Evolutionary conservation across 2,329 filamentous ascomycete genomes (phyloP).

Genomic region (Fusarium xyrophilum): DNA sequence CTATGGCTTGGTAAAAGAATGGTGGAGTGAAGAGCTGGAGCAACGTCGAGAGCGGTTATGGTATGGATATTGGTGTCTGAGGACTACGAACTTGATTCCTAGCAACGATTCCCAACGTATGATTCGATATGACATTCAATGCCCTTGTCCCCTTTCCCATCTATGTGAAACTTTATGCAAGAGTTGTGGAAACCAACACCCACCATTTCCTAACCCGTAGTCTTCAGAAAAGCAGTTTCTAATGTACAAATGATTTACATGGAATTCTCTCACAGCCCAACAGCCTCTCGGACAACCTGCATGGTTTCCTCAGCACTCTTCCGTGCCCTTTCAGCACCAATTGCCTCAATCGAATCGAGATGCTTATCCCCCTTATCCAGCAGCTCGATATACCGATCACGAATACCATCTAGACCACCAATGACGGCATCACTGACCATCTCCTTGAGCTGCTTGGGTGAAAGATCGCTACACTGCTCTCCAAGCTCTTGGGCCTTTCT

Average conservation of each 20-base stretch:
- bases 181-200: background rate
- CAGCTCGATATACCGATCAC: conserved; percentile 62
- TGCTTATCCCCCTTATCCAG: conserved; percentile 56
- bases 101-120: background rate
- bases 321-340: conserved; percentile 68
- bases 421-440: conserved; percentile 66
- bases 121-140: background rate
- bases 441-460: conserved; percentile 53
- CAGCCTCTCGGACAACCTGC: conserved; percentile 57
- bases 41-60: background rate
- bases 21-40: background rate
- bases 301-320: conserved; percentile 67
- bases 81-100: background rate
- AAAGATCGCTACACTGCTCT: conserved; percentile 47
- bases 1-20: background rate
- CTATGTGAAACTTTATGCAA: background rate
- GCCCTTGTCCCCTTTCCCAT: background rate
- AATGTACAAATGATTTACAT: background rate
- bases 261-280: conserved; percentile 53
- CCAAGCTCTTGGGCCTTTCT: conserved; percentile 53
- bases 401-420: conserved; percentile 59
- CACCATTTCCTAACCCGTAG: background rate
- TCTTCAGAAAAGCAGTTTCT: background rate
- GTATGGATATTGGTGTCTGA: background rate
- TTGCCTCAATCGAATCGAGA: conserved; percentile 63